Conservation (phyloP, 129 eudicot genomes). For the Solidago caesia region DNA sequence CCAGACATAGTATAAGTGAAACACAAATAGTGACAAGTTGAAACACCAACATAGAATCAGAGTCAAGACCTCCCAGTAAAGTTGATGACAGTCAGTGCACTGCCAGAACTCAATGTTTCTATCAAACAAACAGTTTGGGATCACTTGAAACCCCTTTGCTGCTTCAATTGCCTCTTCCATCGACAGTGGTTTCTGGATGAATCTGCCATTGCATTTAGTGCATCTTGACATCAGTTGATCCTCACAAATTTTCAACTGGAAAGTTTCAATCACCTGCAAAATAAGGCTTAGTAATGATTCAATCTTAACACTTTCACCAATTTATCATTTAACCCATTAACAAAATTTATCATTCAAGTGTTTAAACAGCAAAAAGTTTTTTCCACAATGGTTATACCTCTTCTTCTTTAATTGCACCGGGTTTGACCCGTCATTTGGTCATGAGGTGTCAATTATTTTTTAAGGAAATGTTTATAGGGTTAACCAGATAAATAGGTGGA, state of each 20-base stretch:
- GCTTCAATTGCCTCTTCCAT: slow-evolving; percentile 94
- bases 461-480: too few relatives aligned
- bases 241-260: slow-evolving; percentile 68
- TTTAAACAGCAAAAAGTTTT: too few relatives aligned
- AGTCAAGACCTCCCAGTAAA: slow-evolving; percentile 83
- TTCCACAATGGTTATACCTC: too few relatives aligned
- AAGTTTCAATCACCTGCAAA: slow-evolving; percentile 76
- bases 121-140: slow-evolving; percentile 84
- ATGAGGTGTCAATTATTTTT: too few relatives aligned
- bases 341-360: too few relatives aligned
- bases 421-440: too few relatives aligned
- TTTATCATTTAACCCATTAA: too few relatives aligned
- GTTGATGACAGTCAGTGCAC: slow-evolving; percentile 93
- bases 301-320: too few relatives aligned
- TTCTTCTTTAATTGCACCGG: too few relatives aligned
- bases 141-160: slow-evolving; percentile 92
- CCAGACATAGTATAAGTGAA: background rate
- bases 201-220: slow-evolving; percentile 90
- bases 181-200: slow-evolving; percentile 86
- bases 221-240: slow-evolving; percentile 95
- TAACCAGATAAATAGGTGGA: too few relatives aligned
- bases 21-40: background rate
- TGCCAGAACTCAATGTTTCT: slow-evolving; percentile 91
- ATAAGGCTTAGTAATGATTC: background rate
- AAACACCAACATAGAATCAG: background rate